Conservation (phyloP, 2,329 filamentous ascomycete species). For the Colletotrichum musicola region DNA sequence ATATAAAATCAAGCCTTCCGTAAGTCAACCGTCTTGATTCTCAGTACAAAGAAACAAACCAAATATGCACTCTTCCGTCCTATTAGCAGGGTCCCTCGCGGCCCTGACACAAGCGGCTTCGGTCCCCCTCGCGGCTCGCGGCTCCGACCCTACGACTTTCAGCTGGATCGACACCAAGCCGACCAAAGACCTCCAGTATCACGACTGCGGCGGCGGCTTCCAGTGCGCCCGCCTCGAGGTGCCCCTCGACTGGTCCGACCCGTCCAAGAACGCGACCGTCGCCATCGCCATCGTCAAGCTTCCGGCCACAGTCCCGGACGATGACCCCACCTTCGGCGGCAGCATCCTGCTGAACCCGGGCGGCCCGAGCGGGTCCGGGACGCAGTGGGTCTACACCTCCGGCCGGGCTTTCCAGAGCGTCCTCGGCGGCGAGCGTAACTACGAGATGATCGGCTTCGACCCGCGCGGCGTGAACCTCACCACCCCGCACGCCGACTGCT, state of each 20-base stretch:
- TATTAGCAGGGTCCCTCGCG: background rate
- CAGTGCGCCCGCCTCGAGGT: slow-evolving; percentile 57
- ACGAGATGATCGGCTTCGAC: slow-evolving; percentile 53
- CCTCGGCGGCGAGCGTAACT: slow-evolving; percentile 45
- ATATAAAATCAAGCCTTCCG: background rate
- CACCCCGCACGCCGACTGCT: slow-evolving; percentile 50
- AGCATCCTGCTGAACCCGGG: slow-evolving; percentile 53
- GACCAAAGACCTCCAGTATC: slow-evolving; percentile 51
- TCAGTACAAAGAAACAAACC: background rate
- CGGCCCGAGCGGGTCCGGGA: slow-evolving; percentile 53
- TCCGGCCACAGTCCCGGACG: slow-evolving; percentile 47
- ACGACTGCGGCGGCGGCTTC: slow-evolving; percentile 53
- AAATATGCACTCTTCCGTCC: background rate
- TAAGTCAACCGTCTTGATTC: background rate
- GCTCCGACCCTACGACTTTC: slow-evolving; percentile 41
- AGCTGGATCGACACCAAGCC: slow-evolving; percentile 52
- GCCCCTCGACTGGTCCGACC: slow-evolving; percentile 56
- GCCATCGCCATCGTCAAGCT: slow-evolving; percentile 50
- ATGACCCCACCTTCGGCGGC: slow-evolving; percentile 49
- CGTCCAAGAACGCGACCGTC: slow-evolving; percentile 37
- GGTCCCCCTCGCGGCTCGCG: background rate
- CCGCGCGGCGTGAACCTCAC: slow-evolving; percentile 50
- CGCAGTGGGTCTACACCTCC: slow-evolving; percentile 38
- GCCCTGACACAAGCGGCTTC: background rate
- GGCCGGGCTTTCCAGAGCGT: slow-evolving; percentile 42